A percentile compares a stretch with the other conserved stretches of the same genome.
phyloP scores from a whole-genome alignment of 2,329 filamentous ascomycete species.

The Aspergillus jensenii region DNA sequence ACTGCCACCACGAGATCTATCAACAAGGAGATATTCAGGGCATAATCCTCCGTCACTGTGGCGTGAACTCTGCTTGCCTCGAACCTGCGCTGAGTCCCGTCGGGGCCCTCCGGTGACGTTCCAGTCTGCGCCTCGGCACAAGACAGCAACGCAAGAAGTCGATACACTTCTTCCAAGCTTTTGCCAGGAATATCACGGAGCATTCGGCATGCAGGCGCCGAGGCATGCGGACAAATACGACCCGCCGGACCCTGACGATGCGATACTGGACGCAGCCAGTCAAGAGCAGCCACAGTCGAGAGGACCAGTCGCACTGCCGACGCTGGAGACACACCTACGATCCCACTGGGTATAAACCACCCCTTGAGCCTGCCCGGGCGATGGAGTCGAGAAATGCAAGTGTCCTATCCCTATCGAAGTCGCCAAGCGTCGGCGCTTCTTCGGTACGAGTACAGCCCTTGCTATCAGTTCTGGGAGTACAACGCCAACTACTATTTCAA shows the following conservation, averaged over 20 bases:
- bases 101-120: not conserved
- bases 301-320: slow-evolving; percentile 8
- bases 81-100: slow-evolving; percentile 6
- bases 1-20: too few relatives aligned
- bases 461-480: slow-evolving; percentile 13
- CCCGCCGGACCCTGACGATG: not conserved
- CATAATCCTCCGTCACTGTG: not conserved
- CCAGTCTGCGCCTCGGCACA: not conserved
- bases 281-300: not conserved
- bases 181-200: slow-evolving; percentile 7
- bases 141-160: slow-evolving; percentile 3
- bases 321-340: not conserved
- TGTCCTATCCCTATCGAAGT: not conserved
- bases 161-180: slow-evolving; percentile 10
- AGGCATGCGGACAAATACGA: slow-evolving; percentile 7
- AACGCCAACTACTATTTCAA: slow-evolving; percentile 18
- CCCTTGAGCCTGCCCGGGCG: too few relatives aligned
- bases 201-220: slow-evolving; percentile 13
- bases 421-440: slow-evolving; percentile 14
- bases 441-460: slow-evolving; percentile 4
- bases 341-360: too few relatives aligned
- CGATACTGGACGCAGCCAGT: slow-evolving; percentile 5
- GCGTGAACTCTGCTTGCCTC: slow-evolving; percentile 10
- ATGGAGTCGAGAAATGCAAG: too few relatives aligned
- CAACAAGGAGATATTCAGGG: too few relatives aligned